Conservation (phyloP, 2,329 filamentous ascomycete species). For the Aspergillus quadrilineatus region DNA sequence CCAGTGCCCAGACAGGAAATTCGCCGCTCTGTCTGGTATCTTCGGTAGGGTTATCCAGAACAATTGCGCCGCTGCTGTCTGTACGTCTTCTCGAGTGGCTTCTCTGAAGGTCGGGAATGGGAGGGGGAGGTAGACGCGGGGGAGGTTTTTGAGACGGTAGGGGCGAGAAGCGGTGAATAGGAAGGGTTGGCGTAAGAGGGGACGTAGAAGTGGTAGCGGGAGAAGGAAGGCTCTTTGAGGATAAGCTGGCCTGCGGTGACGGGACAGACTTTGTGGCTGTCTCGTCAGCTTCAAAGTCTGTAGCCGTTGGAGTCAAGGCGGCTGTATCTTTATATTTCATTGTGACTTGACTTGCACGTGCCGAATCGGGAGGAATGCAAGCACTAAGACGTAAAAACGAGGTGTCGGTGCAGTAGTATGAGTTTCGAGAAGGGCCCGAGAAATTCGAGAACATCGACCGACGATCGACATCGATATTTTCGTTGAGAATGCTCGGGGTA, state of each 20-base stretch:
- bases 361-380: constrained; percentile 28
- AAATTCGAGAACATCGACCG: constrained; percentile 32
- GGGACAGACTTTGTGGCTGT: constrained; percentile 28
- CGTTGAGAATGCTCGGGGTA: constrained; percentile 42
- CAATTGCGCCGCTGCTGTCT: constrained; percentile 48
- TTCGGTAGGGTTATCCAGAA: constrained; percentile 43
- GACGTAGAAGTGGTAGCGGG: constrained; percentile 34
- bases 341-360: constrained; percentile 28
- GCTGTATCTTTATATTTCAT: constrained; percentile 28
- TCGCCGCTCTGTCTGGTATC: constrained; percentile 57
- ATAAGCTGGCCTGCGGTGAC: constrained; percentile 37
- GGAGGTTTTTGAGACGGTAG: constrained; percentile 34
- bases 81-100: constrained; percentile 43
- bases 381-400: constrained; percentile 43
- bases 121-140: constrained; percentile 32
- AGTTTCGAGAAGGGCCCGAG: constrained; percentile 33
- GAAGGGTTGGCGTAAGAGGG: constrained; percentile 41
- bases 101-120: constrained; percentile 33
- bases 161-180: constrained; percentile 41
- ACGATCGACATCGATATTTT: constrained; percentile 27
- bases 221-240: constrained; percentile 41
- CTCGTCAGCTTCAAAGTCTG: constrained; percentile 37
- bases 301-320: constrained; percentile 28
- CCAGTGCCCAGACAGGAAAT: constrained; percentile 44
- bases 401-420: constrained; percentile 37